A percentile compares a stretch with the other conserved stretches of the same genome.
Conservation (phyloP, 2,329 filamentous ascomycete genomes). For the Aurifilum marmelostoma region DNA sequence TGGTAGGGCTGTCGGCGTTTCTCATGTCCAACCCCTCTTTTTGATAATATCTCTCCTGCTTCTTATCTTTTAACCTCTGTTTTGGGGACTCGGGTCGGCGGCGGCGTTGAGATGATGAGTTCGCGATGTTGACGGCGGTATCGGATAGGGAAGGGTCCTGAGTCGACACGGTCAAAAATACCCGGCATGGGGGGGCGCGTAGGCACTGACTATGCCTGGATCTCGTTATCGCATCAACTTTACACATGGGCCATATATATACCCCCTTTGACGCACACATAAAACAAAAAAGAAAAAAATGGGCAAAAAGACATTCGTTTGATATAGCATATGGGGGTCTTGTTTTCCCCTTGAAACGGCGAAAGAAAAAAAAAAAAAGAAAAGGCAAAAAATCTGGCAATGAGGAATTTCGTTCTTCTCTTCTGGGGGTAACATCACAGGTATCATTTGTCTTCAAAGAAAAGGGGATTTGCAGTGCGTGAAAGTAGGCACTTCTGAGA, state of each 20-base stretch:
- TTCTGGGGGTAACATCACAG: not conserved
- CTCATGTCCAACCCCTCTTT: conserved; percentile 1
- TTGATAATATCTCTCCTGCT: not conserved
- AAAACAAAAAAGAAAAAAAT: conserved; percentile 12
- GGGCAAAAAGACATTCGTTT: not conserved
- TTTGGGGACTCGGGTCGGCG: not conserved
- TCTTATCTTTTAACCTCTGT: not conserved
- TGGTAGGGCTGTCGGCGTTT: conserved; percentile 15
- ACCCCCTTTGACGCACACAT: not conserved
- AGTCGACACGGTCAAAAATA: conserved; percentile 19
- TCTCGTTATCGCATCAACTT: conserved; percentile 12
- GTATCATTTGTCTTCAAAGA: too few relatives aligned
- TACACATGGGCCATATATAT: conserved; percentile 1
- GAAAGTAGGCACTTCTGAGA: not conserved
- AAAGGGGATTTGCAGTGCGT: not conserved
- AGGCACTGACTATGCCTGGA: conserved; percentile 14
- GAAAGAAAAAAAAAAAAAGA: not conserved
- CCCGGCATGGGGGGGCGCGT: conserved; percentile 23
- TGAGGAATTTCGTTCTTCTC: not conserved
- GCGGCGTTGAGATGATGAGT: conserved; percentile 9
- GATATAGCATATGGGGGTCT: not conserved
- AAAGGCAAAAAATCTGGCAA: not conserved
- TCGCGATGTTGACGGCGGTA: conserved; percentile 6
- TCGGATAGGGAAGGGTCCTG: conserved; percentile 11
- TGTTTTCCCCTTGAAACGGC: not conserved